Conservation (phyloP, 2,329 filamentous ascomycete genomes). For the Penicillium brevicompactum region DNA sequence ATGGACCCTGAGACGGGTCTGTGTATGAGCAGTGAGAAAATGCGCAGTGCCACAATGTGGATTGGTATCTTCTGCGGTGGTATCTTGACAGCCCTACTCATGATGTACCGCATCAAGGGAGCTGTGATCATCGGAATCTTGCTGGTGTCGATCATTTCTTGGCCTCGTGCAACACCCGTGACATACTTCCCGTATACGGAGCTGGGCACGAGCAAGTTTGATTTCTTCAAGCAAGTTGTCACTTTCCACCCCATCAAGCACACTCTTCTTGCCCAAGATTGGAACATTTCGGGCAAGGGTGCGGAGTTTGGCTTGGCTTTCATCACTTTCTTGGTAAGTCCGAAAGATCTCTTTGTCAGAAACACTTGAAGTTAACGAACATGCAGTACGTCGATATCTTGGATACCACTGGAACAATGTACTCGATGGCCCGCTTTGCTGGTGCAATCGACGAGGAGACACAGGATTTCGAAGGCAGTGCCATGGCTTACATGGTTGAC, state of each 20-base stretch:
- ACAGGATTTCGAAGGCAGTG: constrained; percentile 84
- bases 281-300: constrained; percentile 68
- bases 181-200: constrained; percentile 78
- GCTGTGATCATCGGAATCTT: constrained; percentile 82
- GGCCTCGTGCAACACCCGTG: constrained; percentile 74
- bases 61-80: constrained; percentile 86
- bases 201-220: constrained; percentile 69
- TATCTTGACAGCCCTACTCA: constrained; percentile 74
- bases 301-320: constrained; percentile 80
- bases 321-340: constrained; percentile 70
- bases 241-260: constrained; percentile 76
- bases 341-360: background rate
- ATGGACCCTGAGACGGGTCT: constrained; percentile 47
- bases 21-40: constrained; percentile 69
- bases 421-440: constrained; percentile 85
- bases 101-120: constrained; percentile 85
- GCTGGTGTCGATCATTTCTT: constrained; percentile 84
- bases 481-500: constrained; percentile 80
- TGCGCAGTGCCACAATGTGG: constrained; percentile 84
- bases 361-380: background rate
- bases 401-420: constrained; percentile 82
- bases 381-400: constrained; percentile 78
- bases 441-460: constrained; percentile 78
- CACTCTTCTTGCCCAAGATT: constrained; percentile 71
- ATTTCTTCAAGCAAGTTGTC: constrained; percentile 88